Evolutionary conservation across 495 filamentous ascomycete species (phyloP), one percentile per base, ranked within the genome.

Genomic region (Aspergillus heteromorphus): DNA sequence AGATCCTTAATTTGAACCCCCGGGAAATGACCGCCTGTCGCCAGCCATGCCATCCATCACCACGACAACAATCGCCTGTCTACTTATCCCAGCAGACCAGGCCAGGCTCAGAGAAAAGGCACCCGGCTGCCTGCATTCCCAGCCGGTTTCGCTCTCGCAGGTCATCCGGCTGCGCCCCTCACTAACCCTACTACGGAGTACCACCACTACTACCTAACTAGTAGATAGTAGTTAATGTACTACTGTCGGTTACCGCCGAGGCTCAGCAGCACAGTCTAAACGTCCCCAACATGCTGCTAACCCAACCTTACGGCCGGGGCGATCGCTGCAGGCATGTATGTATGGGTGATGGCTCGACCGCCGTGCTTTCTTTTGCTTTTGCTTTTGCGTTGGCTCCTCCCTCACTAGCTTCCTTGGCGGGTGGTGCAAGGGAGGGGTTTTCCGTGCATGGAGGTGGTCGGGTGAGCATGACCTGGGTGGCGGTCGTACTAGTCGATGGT

Each of bases 331-430:
- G n/a, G 34, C 34, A 38, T 38, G 9, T 1, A 34, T 34, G n/a
- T n/a, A n/a, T n/a, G n/a, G n/a, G n/a, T n/a, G 23, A 27, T 27
- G 23, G 23, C 23, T 27, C 23, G 23, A 27, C 23, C 23, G 23
- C 23, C 23, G 23, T 38, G 10, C 11, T 38, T 38, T 13, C 10
- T 38, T n/a, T n/a, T n/a, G n/a, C n/a, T n/a, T n/a, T n/a, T n/a
- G n/a, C n/a, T n/a, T n/a, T n/a, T n/a, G n/a, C n/a, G n/a, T n/a
- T n/a, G n/a, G n/a, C n/a, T n/a, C n/a, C n/a, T 13, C 34, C 34
- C 11, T 38, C 34, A 56, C 48, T 51, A 51, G 16, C 16, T 51
- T 51, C 48, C 48, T 51, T 51, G 48, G 48, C 48, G n/a, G n/a
- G 48, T 21, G 34, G 30, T 29, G 30, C 25, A 34, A 50, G 27